Evolutionary conservation across 2,329 filamentous ascomycete species (phyloP), one percentile per base, ranked within the genome.

Genomic region (Orbilia oligospora): DNA sequence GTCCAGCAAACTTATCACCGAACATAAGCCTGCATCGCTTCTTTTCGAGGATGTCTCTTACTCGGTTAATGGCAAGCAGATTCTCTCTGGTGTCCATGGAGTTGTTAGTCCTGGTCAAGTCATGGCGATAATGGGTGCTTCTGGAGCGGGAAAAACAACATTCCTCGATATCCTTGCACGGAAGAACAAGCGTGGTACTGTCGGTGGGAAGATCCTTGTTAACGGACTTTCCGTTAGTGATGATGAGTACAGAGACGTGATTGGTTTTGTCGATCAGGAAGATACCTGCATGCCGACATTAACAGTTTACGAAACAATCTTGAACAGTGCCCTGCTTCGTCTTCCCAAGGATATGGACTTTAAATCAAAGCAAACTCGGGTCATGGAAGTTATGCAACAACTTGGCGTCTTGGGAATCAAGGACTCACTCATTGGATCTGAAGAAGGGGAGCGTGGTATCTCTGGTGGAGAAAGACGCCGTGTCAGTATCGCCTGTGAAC

Each of bases 181-280:
- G 80, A 99, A 98, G 87, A 98, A 98, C 85, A 99, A 99, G 86
- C 91, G 94, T 38, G 97, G 96, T 46, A 84, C 87, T 1, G 89
- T 92, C 0, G 86, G 88, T 8, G 97, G 97, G 20, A 89, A 95
- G 76, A 97, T 97, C 82, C 96, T 91, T 82, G 90, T 99, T 82
- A 98, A 98, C 81, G 97, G 96, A 38, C 93, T 98, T 84, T 95
- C 93, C 84, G 91, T 98, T 44, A 87, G 87, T 36, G 93, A 97
- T 83, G 85, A 89, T 33, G 93, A 97, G 80, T 99, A 96, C 86
- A 93, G 92, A 83, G 94, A 90, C 79, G 93, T 98, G 65, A 92
- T 97, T 80, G 96, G 97, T 22, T 99, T 98, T 82, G 96, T 99
- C 48, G 96, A 99, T 82, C 96, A 99, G 85, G 96, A 99, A 83